These are phyloP conservation scores for Aleurites moluccanus DNA, from an alignment of 441 rosid species.

Conservation along the genomic window DNA sequence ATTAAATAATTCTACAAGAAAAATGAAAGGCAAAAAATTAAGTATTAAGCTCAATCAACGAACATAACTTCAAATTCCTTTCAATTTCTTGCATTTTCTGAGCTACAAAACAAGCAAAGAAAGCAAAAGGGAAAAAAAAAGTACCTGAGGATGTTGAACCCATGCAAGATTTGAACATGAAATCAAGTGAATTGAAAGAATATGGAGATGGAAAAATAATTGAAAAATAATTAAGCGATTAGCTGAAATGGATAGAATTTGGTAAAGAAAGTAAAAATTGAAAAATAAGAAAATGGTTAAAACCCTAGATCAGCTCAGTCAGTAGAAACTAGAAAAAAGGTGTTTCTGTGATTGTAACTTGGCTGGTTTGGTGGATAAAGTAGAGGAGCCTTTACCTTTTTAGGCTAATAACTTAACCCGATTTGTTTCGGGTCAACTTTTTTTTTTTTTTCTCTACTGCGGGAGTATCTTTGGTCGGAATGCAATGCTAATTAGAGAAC, in stretches of 20 bases:
- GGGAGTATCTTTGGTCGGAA: neutral
- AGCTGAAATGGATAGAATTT: constrained; percentile 6
- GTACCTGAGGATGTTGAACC: constrained; percentile 51
- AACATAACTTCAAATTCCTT: neutral
- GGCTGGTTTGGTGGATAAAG: constrained; percentile 27
- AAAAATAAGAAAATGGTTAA: neutral
- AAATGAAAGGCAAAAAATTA: neutral
- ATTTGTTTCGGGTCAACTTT: too few relatives aligned
- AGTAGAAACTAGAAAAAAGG: too few relatives aligned
- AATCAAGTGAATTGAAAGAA: neutral
- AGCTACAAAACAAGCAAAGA: constrained; percentile 13
- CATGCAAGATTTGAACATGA: constrained; percentile 26
- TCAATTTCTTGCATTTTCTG: constrained; percentile 10
- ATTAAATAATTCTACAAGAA: neutral
- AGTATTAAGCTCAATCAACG: neutral
- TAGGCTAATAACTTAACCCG: constrained; percentile 21
- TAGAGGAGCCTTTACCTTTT: constrained; percentile 16
- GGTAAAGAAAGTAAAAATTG: neutral
- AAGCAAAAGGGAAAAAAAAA: neutral
- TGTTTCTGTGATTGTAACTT: too few relatives aligned
- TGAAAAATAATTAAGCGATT: neutral
- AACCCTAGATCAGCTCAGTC: constrained; percentile 27
- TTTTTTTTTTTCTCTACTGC: neutral
- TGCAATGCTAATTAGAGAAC: too few relatives aligned
- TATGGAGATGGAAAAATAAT: neutral